Conservation (phyloP, 306 rosid species). For the Cicer chorassanicum region DNA sequence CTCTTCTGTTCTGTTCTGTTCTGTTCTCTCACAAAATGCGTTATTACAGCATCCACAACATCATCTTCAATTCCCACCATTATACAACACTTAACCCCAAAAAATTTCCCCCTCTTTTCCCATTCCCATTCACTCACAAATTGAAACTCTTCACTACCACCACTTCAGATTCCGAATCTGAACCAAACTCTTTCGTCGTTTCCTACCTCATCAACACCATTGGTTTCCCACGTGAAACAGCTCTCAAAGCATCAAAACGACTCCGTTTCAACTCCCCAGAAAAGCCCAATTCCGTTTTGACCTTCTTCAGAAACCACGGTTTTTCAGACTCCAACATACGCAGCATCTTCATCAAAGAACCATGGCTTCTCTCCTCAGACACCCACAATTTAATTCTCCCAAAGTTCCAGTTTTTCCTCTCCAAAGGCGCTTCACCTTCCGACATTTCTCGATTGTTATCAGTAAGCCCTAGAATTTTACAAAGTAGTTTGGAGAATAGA, state of each 20-base stretch:
- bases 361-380: background rate
- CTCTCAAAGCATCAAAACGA: constrained; percentile 43
- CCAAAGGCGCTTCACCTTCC: constrained; percentile 37
- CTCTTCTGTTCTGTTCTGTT: too few relatives aligned
- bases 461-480: background rate
- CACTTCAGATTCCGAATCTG: background rate
- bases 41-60: background rate
- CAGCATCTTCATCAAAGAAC: background rate
- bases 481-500: background rate
- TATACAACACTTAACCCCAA: background rate
- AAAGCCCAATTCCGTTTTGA: constrained; percentile 15
- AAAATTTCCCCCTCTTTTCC: background rate
- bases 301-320: constrained; percentile 11
- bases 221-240: constrained; percentile 45
- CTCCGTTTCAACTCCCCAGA: constrained; percentile 4
- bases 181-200: background rate
- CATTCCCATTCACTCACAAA: background rate
- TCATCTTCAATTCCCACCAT: background rate
- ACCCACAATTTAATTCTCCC: constrained; percentile 20
- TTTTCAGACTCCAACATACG: background rate
- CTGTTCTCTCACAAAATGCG: background rate
- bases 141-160: background rate
- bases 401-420: constrained; percentile 42
- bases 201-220: constrained; percentile 52
- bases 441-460: constrained; percentile 10